Evolutionary conservation across 1,284 basidiomycete species (phyloP), one percentile per base, ranked within the genome.

Genomic region (Puccinia novopanici): DNA sequence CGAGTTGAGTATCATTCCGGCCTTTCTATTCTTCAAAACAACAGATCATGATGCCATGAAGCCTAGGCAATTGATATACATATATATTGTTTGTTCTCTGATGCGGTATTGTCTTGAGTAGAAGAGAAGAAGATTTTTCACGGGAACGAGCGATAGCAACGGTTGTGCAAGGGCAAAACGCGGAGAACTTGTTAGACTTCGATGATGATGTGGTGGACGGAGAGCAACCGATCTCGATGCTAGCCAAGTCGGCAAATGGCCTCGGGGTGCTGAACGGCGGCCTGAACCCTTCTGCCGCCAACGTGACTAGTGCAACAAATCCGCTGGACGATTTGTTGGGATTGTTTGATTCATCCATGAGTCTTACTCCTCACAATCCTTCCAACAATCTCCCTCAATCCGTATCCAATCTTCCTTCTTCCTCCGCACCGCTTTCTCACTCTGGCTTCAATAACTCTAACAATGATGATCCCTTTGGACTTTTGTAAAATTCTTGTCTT

Each of bases 131-230:
- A 61, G 87, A 87, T 17, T 87, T 89, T 74, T 90, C 90, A 2
- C 12, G 76, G 22, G 91, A 94, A 84, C 94, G 92, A 82, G 95
- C 95, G 0, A 87, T 97, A 12, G 91, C 95, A 84, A 94, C 93
- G 0, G 92, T 97, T 48, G 93, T 90, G 42, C 90, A 91, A 3
- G 95, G 95, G 22, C 93, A 95, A 86, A 92, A 94, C 86, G 90
- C 94, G 13, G 95, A 98, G 87, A 97, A 97, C 85, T 80, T 84
- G 40, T 30, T 79, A 34, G 76, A 79, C 48, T 79, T 79, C 19
- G 76, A 65, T 24, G 76, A 79, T 48, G 76, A 71, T 52, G 50
- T 52, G 19, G 34, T 57, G 4, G 67, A 79, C 34, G 76, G 57
- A 59, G 76, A 59, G 2, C 30, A 24, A 13, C 15, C 73, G 40